These are phyloP conservation scores for Colletotrichum destructivum DNA, from an alignment of 2,329 filamentous ascomycete genomes.

Conservation along the genomic window DNA sequence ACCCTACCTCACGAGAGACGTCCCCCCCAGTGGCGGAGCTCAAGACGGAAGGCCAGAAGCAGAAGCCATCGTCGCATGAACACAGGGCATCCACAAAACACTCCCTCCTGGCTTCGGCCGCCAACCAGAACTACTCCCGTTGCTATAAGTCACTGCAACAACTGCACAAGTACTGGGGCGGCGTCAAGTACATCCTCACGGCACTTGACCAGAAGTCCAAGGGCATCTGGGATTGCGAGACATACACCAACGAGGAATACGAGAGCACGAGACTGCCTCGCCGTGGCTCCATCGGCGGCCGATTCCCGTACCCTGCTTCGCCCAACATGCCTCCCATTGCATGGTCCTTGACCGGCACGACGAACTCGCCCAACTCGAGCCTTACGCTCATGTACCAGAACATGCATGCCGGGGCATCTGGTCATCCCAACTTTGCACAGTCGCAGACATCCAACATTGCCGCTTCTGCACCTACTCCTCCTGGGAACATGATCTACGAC, in stretches of 20 bases:
- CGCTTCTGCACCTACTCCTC: conserved; percentile 62
- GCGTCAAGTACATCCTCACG: conserved; percentile 88
- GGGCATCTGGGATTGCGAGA: conserved; percentile 84
- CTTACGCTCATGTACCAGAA: conserved; percentile 85
- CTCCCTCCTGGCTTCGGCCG: conserved; percentile 82
- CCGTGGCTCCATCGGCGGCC: conserved; percentile 57
- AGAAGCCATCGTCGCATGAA: conserved; percentile 40
- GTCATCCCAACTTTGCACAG: conserved; percentile 23
- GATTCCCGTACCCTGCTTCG: conserved; percentile 62
- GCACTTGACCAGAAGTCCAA: conserved; percentile 90
- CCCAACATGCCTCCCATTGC: conserved; percentile 75
- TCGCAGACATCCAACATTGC: conserved; percentile 32
- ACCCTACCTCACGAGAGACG: conserved; percentile 73
- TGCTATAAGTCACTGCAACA: conserved; percentile 89
- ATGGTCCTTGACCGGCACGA: conserved; percentile 90
- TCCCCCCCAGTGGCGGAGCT: conserved; percentile 60
- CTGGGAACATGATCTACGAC: conserved; percentile 73
- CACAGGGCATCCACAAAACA: conserved; percentile 73
- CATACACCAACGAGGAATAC: conserved; percentile 80
- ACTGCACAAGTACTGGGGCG: conserved; percentile 88
- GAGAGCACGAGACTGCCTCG: conserved; percentile 73
- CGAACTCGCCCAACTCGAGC: conserved; percentile 87
- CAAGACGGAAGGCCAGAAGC: conserved; percentile 43
- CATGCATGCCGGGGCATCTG: conserved; percentile 51
- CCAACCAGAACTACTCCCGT: conserved; percentile 88